Evolutionary conservation across 225 moss, liverwort and hornwort species (phyloP).

Genomic region (Antitrichia curtipendula): DNA sequence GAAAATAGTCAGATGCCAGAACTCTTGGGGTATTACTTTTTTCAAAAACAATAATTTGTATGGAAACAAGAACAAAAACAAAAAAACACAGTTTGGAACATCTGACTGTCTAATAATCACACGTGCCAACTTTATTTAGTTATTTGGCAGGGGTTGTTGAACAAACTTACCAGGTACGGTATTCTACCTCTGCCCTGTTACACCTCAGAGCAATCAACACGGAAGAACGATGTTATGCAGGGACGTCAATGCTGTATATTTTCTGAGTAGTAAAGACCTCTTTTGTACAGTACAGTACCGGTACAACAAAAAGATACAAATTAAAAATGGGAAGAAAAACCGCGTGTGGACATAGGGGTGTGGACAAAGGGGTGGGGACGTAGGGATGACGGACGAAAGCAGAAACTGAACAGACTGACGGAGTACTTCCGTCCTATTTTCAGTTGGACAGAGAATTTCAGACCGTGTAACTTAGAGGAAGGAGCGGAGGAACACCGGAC

Average conservation of each 20-base stretch:
- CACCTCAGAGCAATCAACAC: neutral
- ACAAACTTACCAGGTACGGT: neutral
- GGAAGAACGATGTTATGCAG: neutral
- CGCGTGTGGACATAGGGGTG: neutral
- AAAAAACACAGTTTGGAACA: neutral
- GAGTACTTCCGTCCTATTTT: neutral
- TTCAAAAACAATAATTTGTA: neutral
- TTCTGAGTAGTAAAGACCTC: neutral
- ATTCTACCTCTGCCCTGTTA: neutral
- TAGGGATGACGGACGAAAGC: neutral
- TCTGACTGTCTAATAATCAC: too few relatives aligned
- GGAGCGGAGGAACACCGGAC: neutral
- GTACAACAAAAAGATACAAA: neutral
- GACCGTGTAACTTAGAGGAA: neutral
- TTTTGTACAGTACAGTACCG: neutral
- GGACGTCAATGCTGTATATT: neutral
- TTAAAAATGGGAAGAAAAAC: neutral
- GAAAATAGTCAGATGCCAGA: fast-evolving
- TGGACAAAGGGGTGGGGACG: neutral
- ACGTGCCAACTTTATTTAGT: neutral
- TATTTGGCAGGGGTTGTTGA: neutral
- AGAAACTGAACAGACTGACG: neutral
- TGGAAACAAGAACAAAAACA: too few relatives aligned
- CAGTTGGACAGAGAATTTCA: neutral
- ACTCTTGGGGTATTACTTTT: too few relatives aligned